Evolutionary conservation across 352 stramenopile species (phyloP), one percentile per base, ranked within the genome.

Genomic region (Blastocystis sp.): DNA sequence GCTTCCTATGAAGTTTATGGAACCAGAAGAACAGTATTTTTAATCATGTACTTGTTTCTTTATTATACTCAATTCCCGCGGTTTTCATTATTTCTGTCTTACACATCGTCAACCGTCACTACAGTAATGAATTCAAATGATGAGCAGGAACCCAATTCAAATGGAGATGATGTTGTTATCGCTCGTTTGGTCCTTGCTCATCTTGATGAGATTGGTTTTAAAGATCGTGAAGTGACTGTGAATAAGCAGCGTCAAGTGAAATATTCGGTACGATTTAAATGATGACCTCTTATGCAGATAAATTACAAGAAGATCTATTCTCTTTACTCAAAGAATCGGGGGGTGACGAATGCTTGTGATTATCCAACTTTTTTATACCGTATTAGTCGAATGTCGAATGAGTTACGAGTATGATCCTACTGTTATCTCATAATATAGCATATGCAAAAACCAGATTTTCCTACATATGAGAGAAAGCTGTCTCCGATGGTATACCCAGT

Each of bases 1-100:
- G 71, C n/a, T 83, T 11, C 71, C 71, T 29, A 83, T 83, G 71
- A 83, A 83, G 51, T 83, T 83, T 27, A 83, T 63, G 49, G 71
- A 83, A 43, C 71, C 71, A 5, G 71, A 83, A 29, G 7, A 65
- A 14, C 43, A 39, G 51, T 51, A 35, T 7, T 49, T 43, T 83
- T 61, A 83, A 27, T 42, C 16, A 39, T 29, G 52, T n/a, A 52
- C 46, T 65, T 83, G 46, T 24, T 66, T 32, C 66, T 35, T 59
- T 83, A 19, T 11, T 11, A 54, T 80, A 24, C n/a, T 37, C 24
- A 65, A 37, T 32, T 63, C 42, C 12, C n/a, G 29, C 59, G 29
- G 9, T 9, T 19, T 61, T 42, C 16, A 19, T 80, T 59, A 46
- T 9, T 19, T 61, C 69, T 27, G 24, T 80, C 42, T 29, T 24